Evolutionary conservation across 371 early-diverging fungal species (phyloP).

Genomic region (Rhizomucor pusillus): DNA sequence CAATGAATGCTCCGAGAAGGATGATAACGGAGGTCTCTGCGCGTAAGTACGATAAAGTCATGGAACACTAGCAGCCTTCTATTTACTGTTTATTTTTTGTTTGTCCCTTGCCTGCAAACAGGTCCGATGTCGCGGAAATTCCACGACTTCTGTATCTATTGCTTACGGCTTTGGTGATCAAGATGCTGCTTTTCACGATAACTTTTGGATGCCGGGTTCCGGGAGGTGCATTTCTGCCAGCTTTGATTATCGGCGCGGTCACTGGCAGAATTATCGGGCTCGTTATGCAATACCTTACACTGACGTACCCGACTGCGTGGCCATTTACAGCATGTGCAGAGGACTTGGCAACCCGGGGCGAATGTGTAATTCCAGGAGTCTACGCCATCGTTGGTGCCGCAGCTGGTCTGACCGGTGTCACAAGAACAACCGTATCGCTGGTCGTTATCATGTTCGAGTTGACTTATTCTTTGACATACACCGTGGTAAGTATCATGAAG

Average conservation of each 20-base stretch:
- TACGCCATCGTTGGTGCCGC: conserved; percentile 97
- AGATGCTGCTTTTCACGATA: conserved; percentile 65
- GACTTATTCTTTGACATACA: conserved; percentile 84
- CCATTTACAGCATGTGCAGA: conserved; percentile 64
- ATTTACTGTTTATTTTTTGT: too few relatives aligned
- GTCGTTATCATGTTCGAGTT: conserved; percentile 97
- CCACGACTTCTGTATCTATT: conserved; percentile 44
- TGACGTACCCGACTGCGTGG: conserved; percentile 53
- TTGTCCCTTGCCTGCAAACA: too few relatives aligned
- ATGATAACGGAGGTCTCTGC: conserved; percentile 67
- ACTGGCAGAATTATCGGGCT: conserved; percentile 91
- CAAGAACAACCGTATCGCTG: conserved; percentile 91
- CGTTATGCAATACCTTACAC: conserved; percentile 63
- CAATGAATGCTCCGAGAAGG: conserved; percentile 69
- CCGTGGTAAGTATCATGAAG: conserved; percentile 29
- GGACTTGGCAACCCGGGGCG: conserved; percentile 39
- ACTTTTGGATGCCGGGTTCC: conserved; percentile 87
- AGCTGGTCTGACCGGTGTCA: conserved; percentile 87
- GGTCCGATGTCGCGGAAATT: conserved; percentile 33
- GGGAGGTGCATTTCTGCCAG: conserved; percentile 90
- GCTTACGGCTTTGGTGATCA: conserved; percentile 63
- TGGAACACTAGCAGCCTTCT: too few relatives aligned
- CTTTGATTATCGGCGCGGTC: conserved; percentile 89
- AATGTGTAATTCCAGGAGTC: conserved; percentile 89
- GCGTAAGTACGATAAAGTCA: conserved; percentile 34